These are phyloP conservation scores for Capsella bursapastoris DNA, from an alignment of 345 rosid species.

Conservation along the genomic window DNA sequence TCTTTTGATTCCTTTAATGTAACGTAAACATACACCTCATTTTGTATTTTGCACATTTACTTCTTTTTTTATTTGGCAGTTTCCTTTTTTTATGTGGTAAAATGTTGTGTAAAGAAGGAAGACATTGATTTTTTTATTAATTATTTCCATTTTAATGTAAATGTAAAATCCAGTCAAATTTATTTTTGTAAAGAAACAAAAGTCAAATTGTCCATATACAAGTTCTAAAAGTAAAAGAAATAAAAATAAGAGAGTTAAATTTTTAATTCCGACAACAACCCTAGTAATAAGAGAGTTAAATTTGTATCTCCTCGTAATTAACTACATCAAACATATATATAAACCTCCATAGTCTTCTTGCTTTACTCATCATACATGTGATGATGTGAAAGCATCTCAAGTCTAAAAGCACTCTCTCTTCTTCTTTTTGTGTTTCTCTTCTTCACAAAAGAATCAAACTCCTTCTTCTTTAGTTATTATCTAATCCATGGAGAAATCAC, in stretches of 20 bases:
- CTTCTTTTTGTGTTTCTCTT: neutral
- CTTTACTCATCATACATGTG: neutral
- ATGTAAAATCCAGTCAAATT: too few species aligned
- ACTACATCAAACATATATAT: neutral
- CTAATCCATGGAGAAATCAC: neutral
- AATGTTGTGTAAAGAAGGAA: too few species aligned
- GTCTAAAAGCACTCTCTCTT: neutral
- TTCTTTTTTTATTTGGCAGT: too few species aligned
- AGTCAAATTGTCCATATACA: neutral
- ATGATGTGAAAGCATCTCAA: neutral
- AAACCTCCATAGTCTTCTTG: neutral
- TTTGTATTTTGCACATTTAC: too few species aligned
- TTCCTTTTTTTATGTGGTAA: too few species aligned
- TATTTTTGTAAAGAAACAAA: too few species aligned
- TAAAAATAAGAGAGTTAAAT: neutral
- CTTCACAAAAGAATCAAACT: neutral
- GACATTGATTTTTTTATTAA: too few species aligned
- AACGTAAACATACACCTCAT: too few species aligned
- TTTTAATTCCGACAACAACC: neutral
- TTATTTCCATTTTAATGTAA: too few species aligned
- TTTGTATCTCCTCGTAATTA: neutral
- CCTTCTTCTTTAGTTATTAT: neutral
- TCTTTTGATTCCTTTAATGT: too few species aligned
- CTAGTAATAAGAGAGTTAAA: neutral
- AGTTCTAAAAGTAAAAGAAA: too few species aligned